These are phyloP conservation scores for Diutina mesorugosa DNA, from an alignment of 1,139 yeast species.

Conservation along the genomic window DNA sequence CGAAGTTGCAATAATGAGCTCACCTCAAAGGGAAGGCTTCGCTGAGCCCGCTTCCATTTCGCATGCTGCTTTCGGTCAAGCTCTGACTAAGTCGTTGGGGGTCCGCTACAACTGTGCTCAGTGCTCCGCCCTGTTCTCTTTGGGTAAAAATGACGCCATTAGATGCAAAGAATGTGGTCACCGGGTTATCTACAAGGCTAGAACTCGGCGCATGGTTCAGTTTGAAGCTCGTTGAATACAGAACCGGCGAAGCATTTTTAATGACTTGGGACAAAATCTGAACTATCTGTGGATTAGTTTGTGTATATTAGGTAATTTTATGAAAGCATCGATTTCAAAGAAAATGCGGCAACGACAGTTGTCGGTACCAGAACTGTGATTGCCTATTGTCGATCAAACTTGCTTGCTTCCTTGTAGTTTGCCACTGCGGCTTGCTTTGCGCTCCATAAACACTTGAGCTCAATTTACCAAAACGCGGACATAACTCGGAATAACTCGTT, in stretches of 20 bases:
- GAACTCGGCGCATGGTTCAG: slow-evolving; percentile 89
- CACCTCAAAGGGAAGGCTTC: slow-evolving; percentile 81
- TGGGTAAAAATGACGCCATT: slow-evolving; percentile 90
- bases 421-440: too few relatives aligned
- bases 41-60: slow-evolving; percentile 76
- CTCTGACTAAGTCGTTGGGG: slow-evolving; percentile 64
- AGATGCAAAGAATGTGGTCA: slow-evolving; percentile 99
- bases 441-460: too few relatives aligned
- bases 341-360: background rate
- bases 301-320: background rate
- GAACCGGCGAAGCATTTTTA: background rate
- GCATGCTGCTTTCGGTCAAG: slow-evolving; percentile 46
- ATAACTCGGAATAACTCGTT: too few relatives aligned
- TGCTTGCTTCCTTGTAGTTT: background rate
- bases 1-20: slow-evolving; percentile 26
- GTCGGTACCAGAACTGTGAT: background rate
- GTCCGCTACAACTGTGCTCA: slow-evolving; percentile 93
- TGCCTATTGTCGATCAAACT: background rate
- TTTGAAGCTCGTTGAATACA: slow-evolving; percentile 31
- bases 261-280: background rate
- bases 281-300: background rate
- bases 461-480: too few relatives aligned
- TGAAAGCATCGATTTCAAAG: background rate
- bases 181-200: slow-evolving; percentile 90
- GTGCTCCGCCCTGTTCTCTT: slow-evolving; percentile 82